phyloP scores from a whole-genome alignment of 768 basidiomycete species.

The Kwoniella bestiolae region DNA sequence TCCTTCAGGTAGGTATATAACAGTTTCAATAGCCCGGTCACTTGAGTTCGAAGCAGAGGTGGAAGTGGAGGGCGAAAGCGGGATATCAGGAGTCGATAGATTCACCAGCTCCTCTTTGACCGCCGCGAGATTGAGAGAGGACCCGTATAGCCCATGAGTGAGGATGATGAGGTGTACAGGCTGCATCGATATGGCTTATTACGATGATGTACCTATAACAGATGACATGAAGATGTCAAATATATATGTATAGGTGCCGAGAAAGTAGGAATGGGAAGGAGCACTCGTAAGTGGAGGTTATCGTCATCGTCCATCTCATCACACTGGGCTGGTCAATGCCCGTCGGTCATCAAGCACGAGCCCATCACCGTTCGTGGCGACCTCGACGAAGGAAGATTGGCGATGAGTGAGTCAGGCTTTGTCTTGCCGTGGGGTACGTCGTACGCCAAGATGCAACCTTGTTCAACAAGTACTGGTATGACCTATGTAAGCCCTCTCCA shows the following conservation, averaged over 20 bases:
- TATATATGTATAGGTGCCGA: neutral
- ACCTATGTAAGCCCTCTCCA: too few relatives aligned
- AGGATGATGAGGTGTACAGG: constrained; percentile 50
- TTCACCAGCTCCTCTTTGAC: constrained; percentile 35
- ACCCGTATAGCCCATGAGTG: constrained; percentile 54
- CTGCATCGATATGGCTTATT: neutral
- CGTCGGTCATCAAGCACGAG: neutral
- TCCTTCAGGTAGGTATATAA: constrained; percentile 27
- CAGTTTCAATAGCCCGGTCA: too few relatives aligned
- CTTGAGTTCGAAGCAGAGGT: neutral
- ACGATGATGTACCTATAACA: neutral
- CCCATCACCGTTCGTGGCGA: neutral
- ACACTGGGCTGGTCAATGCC: neutral
- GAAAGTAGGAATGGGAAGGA: neutral
- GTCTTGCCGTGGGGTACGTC: too few relatives aligned
- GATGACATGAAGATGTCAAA: neutral
- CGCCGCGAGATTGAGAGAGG: constrained; percentile 32
- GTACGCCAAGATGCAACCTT: too few relatives aligned
- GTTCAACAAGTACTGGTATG: too few relatives aligned
- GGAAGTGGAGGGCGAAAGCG: neutral
- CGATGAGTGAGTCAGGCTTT: too few relatives aligned
- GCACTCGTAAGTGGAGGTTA: neutral
- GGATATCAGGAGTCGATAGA: neutral
- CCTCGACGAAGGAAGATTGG: neutral
- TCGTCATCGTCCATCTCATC: neutral